phyloP scores from a whole-genome alignment of 2,329 filamentous ascomycete genomes.

The Ascochyta fabae region DNA sequence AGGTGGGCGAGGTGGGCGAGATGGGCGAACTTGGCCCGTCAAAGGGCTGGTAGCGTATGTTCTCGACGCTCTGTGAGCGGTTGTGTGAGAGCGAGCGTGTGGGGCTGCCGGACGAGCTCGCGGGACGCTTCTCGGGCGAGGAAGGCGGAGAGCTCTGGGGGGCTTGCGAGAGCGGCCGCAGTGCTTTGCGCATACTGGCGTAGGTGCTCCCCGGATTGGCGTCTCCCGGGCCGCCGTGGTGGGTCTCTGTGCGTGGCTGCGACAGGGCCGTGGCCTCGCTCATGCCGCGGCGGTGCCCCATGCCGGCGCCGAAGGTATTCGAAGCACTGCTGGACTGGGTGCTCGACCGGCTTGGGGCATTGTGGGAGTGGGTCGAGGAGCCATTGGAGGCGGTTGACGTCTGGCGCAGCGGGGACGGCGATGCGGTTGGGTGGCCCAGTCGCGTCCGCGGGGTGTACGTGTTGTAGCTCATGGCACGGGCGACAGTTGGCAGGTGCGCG shows the following conservation, averaged over 20 bases:
- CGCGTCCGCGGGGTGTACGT: slow-evolving; percentile 47
- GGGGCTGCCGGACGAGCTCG: slow-evolving; percentile 21
- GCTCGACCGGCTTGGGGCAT: slow-evolving; percentile 68
- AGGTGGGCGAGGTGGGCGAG: slow-evolving; percentile 30
- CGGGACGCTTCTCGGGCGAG: slow-evolving; percentile 34
- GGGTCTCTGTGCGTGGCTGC: slow-evolving; percentile 58
- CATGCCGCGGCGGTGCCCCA: slow-evolving; percentile 73
- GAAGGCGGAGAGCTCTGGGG: slow-evolving; percentile 39
- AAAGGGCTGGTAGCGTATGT: slow-evolving; percentile 49
- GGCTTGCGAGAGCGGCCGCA: slow-evolving; percentile 61
- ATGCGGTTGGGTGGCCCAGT: slow-evolving; percentile 48
- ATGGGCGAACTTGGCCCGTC: slow-evolving; percentile 48
- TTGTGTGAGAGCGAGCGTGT: slow-evolving; percentile 32
- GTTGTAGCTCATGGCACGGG: slow-evolving; percentile 45
- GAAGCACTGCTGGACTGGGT: slow-evolving; percentile 77
- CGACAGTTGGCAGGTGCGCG: slow-evolving; percentile 15
- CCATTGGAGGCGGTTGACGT: slow-evolving; percentile 74
- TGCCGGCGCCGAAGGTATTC: slow-evolving; percentile 57
- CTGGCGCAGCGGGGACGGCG: slow-evolving; percentile 62
- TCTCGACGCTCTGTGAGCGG: slow-evolving; percentile 53
- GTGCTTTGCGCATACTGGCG: slow-evolving; percentile 74
- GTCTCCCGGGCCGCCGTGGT: slow-evolving; percentile 47
- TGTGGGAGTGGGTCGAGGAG: slow-evolving; percentile 70
- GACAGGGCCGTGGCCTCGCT: slow-evolving; percentile 71
- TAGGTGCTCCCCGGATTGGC: slow-evolving; percentile 69